phyloP scores from a whole-genome alignment of 2,329 filamentous ascomycete genomes.

The Huntiella abstrusa region DNA sequence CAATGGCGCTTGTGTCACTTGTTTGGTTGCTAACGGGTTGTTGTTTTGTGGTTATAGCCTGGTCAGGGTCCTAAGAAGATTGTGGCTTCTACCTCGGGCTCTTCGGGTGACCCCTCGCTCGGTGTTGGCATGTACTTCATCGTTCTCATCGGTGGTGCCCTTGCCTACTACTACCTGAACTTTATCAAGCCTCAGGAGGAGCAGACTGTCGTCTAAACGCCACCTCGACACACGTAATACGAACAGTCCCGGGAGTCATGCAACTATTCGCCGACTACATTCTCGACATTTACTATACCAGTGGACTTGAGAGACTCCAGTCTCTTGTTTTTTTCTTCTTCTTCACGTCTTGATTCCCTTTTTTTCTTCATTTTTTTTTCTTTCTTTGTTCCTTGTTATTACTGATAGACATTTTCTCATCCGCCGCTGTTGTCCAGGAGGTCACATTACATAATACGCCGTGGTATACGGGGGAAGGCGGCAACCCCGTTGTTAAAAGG shows the following conservation, averaged over 20 bases:
- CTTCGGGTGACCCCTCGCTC: conserved; percentile 34
- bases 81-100: conserved; percentile 27
- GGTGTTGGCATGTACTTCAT: conserved; percentile 69
- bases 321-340: conserved; percentile 2
- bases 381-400: background rate
- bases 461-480: too few relatives aligned
- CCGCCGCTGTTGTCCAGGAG: too few relatives aligned
- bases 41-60: conserved; percentile 28
- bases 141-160: conserved; percentile 55
- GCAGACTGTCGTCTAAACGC: conserved; percentile 13
- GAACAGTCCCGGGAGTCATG: background rate
- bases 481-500: too few relatives aligned
- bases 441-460: too few relatives aligned
- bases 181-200: conserved; percentile 45
- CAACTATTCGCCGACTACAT: too few relatives aligned
- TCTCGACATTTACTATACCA: background rate
- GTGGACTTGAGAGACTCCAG: background rate
- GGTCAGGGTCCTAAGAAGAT: conserved; percentile 56
- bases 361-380: background rate
- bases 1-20: background rate
- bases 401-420: background rate
- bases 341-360: background rate
- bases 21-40: background rate
- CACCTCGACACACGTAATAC: background rate
- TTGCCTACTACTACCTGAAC: conserved; percentile 69